Conservation (phyloP, 306 rosid species). For the Vicia sativa region DNA sequence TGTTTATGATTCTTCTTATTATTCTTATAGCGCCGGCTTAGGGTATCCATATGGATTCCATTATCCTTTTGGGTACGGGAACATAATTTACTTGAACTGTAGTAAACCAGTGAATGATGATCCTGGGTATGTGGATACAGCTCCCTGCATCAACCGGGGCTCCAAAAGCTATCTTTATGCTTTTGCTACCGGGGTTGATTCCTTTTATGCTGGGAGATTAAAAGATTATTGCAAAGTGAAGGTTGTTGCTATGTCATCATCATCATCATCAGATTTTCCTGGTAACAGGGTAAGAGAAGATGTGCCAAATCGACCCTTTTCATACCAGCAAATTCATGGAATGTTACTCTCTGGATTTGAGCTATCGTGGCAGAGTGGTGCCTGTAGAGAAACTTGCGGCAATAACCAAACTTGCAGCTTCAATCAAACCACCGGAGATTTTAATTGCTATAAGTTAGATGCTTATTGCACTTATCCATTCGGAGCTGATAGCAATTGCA, state of each 20-base stretch:
- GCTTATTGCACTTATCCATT: neutral
- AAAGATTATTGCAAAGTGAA: constrained; percentile 2
- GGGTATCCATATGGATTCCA: neutral
- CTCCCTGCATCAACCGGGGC: neutral
- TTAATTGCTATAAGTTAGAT: neutral
- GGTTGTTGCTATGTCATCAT: constrained; percentile 1
- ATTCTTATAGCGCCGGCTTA: rapidly evolving
- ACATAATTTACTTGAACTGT: constrained; percentile 27
- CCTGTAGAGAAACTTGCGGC: neutral
- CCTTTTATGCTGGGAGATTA: neutral
- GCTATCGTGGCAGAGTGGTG: neutral
- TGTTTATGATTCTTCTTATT: no score
- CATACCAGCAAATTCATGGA: constrained; percentile 7
- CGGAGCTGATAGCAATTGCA: neutral
- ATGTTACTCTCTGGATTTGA: constrained; percentile 11
- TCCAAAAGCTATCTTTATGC: constrained; percentile 29
- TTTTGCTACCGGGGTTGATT: neutral
- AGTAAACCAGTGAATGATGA: constrained; percentile 10
- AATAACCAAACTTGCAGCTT: rapidly evolving
- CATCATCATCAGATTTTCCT: neutral
- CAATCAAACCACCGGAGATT: neutral
- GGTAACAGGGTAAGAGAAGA: neutral
- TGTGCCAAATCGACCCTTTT: neutral
- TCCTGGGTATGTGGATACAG: neutral
- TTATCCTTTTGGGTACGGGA: neutral